These are phyloP conservation scores for Fusarium haematococcum DNA, from an alignment of 2,329 filamentous ascomycete species.

Conservation along the genomic window DNA sequence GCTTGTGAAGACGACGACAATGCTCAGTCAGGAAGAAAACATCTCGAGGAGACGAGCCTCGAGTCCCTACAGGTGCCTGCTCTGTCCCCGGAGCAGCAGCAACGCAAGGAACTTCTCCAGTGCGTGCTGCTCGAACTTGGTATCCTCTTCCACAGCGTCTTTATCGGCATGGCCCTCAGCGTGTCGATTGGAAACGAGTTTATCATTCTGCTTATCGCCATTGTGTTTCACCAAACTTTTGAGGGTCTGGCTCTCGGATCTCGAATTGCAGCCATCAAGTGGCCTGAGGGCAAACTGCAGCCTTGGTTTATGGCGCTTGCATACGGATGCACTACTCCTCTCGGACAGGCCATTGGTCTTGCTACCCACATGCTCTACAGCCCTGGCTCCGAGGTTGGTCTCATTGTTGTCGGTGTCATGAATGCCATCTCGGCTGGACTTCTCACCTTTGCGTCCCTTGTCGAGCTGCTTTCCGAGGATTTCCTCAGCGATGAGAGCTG, in stretches of 20 bases:
- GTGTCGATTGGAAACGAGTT: constrained; percentile 82
- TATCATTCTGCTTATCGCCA: constrained; percentile 81
- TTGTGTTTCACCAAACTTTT: constrained; percentile 76
- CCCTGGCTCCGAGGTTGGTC: constrained; percentile 72
- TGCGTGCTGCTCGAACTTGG: constrained; percentile 83
- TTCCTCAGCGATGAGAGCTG: constrained; percentile 75
- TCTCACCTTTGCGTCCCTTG: constrained; percentile 77
- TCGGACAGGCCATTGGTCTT: constrained; percentile 80
- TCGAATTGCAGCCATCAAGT: constrained; percentile 69
- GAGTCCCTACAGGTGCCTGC: constrained; percentile 38
- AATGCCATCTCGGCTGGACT: constrained; percentile 79
- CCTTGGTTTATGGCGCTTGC: constrained; percentile 69
- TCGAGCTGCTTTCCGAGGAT: constrained; percentile 79
- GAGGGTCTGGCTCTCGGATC: constrained; percentile 72
- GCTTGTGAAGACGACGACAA: constrained; percentile 28
- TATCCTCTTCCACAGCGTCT: constrained; percentile 73
- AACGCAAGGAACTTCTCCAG: constrained; percentile 76
- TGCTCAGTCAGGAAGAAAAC: constrained; percentile 30
- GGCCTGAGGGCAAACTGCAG: constrained; percentile 54
- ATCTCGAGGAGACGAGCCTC: constrained; percentile 39
- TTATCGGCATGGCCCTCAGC: constrained; percentile 86
- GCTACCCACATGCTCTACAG: constrained; percentile 77
- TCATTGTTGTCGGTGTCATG: constrained; percentile 79
- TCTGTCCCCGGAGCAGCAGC: constrained; percentile 64
- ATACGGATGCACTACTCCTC: constrained; percentile 72